A percentile compares a stretch with the other conserved stretches of the same genome.
Conservation (phyloP, 352 stramenopile genomes). For the Phytophthora pluvialis region DNA sequence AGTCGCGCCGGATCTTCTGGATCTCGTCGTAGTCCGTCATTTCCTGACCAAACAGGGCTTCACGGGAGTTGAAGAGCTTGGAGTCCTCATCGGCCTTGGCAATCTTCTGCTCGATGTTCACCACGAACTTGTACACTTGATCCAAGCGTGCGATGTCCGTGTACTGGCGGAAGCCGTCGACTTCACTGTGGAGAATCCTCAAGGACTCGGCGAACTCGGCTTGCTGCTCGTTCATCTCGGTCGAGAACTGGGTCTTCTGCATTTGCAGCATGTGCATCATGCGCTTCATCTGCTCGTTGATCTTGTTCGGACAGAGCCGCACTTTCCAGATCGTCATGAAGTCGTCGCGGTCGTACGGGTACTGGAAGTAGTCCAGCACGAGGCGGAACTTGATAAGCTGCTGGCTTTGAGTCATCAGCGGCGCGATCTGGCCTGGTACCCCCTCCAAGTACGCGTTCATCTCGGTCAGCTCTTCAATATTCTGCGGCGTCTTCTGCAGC, state of each 20-base stretch:
- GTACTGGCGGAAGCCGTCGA: conserved; percentile 87
- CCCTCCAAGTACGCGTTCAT: conserved; percentile 87
- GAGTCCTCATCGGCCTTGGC: conserved; percentile 89
- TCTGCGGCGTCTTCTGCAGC: conserved; percentile 86
- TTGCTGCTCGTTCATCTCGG: conserved; percentile 94
- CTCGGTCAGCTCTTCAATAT: conserved; percentile 93
- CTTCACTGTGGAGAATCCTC: conserved; percentile 86
- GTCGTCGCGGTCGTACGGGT: conserved; percentile 87
- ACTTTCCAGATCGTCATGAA: conserved; percentile 93
- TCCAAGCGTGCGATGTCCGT: conserved; percentile 87
- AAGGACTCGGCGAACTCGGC: conserved; percentile 90
- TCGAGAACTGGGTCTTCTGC: conserved; percentile 86
- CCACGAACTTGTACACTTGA: conserved; percentile 88
- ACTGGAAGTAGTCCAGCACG: conserved; percentile 84
- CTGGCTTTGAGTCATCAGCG: conserved; percentile 74
- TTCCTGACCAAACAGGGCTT: conserved; percentile 87
- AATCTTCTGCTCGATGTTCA: conserved; percentile 90
- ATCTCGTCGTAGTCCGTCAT: conserved; percentile 94
- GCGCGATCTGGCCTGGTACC: conserved; percentile 65
- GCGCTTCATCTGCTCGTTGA: conserved; percentile 86
- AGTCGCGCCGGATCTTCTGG: conserved; percentile 89
- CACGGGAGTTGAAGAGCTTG: conserved; percentile 92
- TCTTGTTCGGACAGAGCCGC: conserved; percentile 86
- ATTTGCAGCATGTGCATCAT: conserved; percentile 82
- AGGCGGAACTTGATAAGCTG: conserved; percentile 82